These are phyloP conservation scores for Globisporangium radiosum DNA, from an alignment of 352 stramenopile genomes.

Conservation along the genomic window DNA sequence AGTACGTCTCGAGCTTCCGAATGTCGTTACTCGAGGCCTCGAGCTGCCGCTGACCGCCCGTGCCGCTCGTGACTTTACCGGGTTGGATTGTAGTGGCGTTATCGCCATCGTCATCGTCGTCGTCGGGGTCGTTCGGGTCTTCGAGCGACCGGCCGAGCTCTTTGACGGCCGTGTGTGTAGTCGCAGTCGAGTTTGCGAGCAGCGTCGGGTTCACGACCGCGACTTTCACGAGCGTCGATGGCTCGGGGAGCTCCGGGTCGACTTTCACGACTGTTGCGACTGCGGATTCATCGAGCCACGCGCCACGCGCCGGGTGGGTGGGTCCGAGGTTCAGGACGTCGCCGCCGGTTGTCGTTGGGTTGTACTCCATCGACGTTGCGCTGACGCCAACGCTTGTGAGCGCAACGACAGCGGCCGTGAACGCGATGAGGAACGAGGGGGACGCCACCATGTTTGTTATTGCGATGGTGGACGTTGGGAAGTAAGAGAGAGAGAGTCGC, in stretches of 20 bases:
- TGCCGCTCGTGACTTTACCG: conserved; percentile 1
- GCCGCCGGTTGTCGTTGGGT: not conserved
- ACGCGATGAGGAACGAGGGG: conserved; percentile 5
- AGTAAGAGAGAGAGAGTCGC: no score
- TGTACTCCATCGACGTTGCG: conserved; percentile 9
- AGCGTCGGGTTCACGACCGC: conserved; percentile 1
- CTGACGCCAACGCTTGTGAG: conserved; percentile 3
- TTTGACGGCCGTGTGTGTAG: not conserved
- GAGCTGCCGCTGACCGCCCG: not conserved
- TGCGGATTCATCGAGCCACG: not conserved
- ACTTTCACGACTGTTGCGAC: conserved; percentile 1
- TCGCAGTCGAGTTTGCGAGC: conserved; percentile 1
- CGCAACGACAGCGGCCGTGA: not conserved
- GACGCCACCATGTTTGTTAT: conserved; percentile 8
- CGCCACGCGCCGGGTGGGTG: conserved; percentile 3
- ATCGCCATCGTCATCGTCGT: conserved; percentile 5
- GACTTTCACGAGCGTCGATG: conserved; percentile 1
- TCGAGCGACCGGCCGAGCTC: conserved; percentile 6
- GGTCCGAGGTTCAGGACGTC: conserved; percentile 8
- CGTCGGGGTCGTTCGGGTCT: conserved; percentile 5
- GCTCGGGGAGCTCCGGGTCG: conserved; percentile 10
- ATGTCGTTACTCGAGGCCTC: conserved; percentile 7
- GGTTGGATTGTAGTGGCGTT: not conserved
- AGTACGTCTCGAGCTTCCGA: conserved; percentile 7
- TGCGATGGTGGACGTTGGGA: not conserved